These are phyloP conservation scores for Agaricus subrufescens DNA, from an alignment of 768 basidiomycete species.

Conservation along the genomic window DNA sequence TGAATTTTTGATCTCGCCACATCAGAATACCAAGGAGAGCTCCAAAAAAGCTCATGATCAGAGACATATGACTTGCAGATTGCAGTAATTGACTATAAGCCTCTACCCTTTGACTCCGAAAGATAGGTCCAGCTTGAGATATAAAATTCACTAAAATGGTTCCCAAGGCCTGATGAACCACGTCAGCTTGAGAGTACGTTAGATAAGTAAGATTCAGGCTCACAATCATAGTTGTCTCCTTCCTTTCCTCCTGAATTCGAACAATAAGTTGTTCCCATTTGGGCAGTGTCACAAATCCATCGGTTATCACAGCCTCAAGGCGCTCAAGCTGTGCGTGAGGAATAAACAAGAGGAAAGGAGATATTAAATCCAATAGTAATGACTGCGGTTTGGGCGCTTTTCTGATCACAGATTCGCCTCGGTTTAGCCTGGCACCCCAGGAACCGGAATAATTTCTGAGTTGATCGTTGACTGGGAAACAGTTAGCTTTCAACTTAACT, in stretches of 20 bases:
- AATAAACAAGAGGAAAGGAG: conserved; percentile 3
- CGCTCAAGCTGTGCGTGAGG: neutral
- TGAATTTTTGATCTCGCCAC: neutral
- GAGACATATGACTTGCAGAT: neutral
- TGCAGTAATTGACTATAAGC: neutral
- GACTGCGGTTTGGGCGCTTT: neutral
- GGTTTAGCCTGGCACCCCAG: neutral
- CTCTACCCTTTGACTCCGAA: neutral
- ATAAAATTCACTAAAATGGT: conserved; percentile 5
- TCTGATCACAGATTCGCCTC: neutral
- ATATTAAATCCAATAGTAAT: neutral
- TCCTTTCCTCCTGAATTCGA: conserved; percentile 2
- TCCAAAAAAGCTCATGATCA: neutral
- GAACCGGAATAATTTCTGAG: conserved; percentile 4
- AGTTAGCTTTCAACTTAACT: too few relatives aligned
- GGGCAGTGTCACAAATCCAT: neutral
- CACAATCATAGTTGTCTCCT: neutral
- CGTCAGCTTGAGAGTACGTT: neutral
- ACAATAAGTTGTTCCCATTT: conserved; percentile 1
- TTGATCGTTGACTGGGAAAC: neutral
- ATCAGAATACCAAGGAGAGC: conserved; percentile 1
- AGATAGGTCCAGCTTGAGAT: neutral
- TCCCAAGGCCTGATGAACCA: neutral
- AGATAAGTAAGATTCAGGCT: neutral
- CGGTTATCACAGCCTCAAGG: neutral